Evolutionary conservation across 2,329 filamentous ascomycete species (phyloP).

Genomic region (Beauveria pseudobassiana): DNA sequence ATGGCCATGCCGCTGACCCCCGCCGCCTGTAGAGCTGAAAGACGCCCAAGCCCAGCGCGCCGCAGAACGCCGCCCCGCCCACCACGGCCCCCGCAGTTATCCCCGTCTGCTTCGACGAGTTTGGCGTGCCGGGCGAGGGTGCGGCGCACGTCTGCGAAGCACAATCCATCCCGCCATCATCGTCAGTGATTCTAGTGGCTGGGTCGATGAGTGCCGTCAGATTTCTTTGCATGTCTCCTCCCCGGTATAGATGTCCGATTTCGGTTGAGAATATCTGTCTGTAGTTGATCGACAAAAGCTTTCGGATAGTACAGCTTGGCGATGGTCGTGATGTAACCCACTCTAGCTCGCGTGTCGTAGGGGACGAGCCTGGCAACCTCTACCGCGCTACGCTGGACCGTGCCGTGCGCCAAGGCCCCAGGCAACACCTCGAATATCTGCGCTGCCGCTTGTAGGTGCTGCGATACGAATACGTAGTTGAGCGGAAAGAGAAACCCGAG

Average conservation of each 20-base stretch:
- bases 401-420: neutral
- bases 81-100: neutral
- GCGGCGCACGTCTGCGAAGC: neutral
- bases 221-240: neutral
- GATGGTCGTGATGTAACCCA: neutral
- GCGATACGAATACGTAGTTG: neutral
- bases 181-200: neutral
- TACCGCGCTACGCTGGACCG: neutral
- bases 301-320: neutral
- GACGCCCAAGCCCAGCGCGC: neutral
- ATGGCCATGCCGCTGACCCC: neutral
- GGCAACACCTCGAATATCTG: neutral
- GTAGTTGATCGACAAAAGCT: neutral
- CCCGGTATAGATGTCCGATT: neutral
- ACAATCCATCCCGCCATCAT: neutral
- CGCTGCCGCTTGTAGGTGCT: neutral
- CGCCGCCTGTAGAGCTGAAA: neutral
- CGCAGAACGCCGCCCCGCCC: neutral
- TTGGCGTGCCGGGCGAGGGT: neutral
- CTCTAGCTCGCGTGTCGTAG: neutral
- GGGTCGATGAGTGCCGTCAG: neutral
- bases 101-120: neutral
- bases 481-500: neutral
- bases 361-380: neutral
- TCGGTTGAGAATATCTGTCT: neutral